Percentiles rank a stretch among this genome's conserved stretches.
phyloP scores from a whole-genome alignment of 768 basidiomycete genomes.

The Lentinus tigrinus region DNA sequence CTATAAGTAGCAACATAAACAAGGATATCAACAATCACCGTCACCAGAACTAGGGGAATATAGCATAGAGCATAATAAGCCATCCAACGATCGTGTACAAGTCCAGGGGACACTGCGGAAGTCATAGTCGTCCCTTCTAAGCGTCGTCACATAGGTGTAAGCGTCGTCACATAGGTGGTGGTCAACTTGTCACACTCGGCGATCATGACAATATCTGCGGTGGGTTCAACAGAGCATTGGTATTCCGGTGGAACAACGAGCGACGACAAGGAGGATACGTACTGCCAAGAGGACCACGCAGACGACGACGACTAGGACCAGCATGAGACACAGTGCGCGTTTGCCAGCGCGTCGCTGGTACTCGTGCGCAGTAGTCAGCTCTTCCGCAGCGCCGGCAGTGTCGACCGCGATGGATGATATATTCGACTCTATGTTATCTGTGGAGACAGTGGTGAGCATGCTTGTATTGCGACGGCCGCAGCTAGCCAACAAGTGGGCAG shows the following conservation, averaged over 20 bases:
- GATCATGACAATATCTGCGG: slow-evolving; percentile 28
- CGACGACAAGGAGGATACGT: slow-evolving; percentile 38
- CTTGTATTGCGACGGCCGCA: not conserved
- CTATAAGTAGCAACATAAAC: no score
- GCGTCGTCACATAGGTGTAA: no score
- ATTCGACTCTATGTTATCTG: slow-evolving; percentile 95
- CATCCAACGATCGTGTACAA: no score
- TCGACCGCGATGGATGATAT: slow-evolving; percentile 84
- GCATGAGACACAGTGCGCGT: slow-evolving; percentile 84
- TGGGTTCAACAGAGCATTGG: slow-evolving; percentile 24
- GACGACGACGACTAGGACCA: slow-evolving; percentile 83
- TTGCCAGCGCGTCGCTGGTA: slow-evolving; percentile 94
- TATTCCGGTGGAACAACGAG: slow-evolving; percentile 25
- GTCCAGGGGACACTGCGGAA: no score
- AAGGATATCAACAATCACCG: no score
- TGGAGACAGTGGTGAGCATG: not conserved
- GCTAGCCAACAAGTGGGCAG: not conserved
- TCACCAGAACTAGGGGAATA: no score
- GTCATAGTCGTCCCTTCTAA: no score
- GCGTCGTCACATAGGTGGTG: not conserved
- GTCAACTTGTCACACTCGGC: no score
- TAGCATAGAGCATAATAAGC: no score
- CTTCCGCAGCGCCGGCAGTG: slow-evolving; percentile 79
- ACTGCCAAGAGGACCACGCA: slow-evolving; percentile 92
- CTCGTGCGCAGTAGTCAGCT: slow-evolving; percentile 84